Base-by-base conservation (phyloP, 140 eudicot genomes). In the Bidens hawaiensis region DNA sequence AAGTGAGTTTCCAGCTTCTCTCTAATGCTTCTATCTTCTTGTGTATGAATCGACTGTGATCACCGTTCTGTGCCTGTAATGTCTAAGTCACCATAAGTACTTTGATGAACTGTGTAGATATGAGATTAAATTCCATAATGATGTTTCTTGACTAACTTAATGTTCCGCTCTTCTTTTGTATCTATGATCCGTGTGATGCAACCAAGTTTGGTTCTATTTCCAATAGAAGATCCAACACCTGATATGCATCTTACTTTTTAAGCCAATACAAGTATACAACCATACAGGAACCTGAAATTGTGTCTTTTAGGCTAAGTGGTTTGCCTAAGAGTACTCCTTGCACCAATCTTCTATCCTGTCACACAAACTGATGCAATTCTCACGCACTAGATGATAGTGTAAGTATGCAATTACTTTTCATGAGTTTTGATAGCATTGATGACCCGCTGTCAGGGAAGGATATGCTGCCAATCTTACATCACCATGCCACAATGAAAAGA, bases 191-290 rank as follows among this genome's bases (percentile, higher is more conserved):
- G 42, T 62, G 38, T 40, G 54, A 9, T 41, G 53, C 25, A 62
- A 62, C 55, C 36, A 61, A 16, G 22, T 61, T 23, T 43, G 15
- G 28, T 63, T 48, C 15, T 64, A 21, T 30, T 30, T 34, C 48
- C 30, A 60, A 23, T 15, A 22, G 13, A 9, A 64, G 19, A 19
- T 23, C 49, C 50, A 46, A 50, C 62, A 21, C 26, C 61, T 36
- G 41, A 16, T 66, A 12, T 34, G 22, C 52, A n/a, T 66, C 62
- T 51, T 16, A 16, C 71, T n/a, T n/a, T n/a, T n/a, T n/a, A n/a
- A n/a, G n/a, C n/a, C n/a, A n/a, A n/a, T n/a, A n/a, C n/a, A n/a
- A n/a, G n/a, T n/a, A n/a, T n/a, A n/a, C n/a, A n/a, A 9, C 46
- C 23, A 33, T 51, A 66, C 62, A 66, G 25, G 2, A 50, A 36